Conservation (phyloP, 164 flowering plant species). For the Magnolia sinica region DNA sequence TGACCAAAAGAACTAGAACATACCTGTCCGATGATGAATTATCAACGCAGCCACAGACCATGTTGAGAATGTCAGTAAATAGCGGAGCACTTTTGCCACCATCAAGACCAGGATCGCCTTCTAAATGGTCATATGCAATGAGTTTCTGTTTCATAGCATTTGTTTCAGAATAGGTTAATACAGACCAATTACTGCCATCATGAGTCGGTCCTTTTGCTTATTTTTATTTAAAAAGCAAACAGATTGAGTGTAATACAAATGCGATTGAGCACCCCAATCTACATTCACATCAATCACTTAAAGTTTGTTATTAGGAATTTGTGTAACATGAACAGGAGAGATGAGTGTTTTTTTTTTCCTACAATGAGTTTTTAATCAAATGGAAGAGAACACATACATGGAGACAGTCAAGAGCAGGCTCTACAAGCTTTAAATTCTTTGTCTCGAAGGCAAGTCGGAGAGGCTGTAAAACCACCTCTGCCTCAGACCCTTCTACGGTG, state of each 20-base stretch:
- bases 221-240: background rate
- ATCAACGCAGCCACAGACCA: conserved; percentile 86
- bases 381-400: conserved; percentile 56
- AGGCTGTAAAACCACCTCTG: conserved; percentile 85
- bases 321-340: background rate
- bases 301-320: background rate
- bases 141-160: conserved; percentile 65
- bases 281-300: background rate
- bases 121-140: conserved; percentile 95
- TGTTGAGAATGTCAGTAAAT: conserved; percentile 78
- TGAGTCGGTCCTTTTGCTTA: background rate
- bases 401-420: conserved; percentile 94
- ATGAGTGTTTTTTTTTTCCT: background rate
- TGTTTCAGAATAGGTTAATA: conserved; percentile 5
- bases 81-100: conserved; percentile 71
- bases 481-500: conserved; percentile 63
- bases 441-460: conserved; percentile 91
- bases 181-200: background rate
- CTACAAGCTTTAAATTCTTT: conserved; percentile 72
- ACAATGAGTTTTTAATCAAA: background rate
- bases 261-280: background rate
- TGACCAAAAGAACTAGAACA: conserved; percentile 8
- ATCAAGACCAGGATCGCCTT: conserved; percentile 98
- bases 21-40: conserved; percentile 97
- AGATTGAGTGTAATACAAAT: background rate